Evolutionary conservation across 140 eudicot genomes (phyloP).

Genomic region (Senecio squalidus): DNA sequence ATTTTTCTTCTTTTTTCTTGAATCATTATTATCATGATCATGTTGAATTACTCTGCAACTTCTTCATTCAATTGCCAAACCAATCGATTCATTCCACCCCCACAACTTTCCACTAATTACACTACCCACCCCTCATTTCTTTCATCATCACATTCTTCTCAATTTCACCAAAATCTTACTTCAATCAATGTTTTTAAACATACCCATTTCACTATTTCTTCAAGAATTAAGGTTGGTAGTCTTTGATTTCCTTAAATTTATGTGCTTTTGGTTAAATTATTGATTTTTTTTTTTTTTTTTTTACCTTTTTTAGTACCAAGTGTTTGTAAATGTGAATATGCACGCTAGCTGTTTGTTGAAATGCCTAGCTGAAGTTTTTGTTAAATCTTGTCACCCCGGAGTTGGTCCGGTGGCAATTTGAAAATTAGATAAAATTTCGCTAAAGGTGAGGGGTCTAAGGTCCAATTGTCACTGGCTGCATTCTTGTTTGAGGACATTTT

Average conservation of each 20-base stretch:
- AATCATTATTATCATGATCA: constrained; percentile 16
- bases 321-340: too few species aligned
- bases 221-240: constrained; percentile 38
- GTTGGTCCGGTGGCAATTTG: too few species aligned
- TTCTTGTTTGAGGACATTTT: too few species aligned
- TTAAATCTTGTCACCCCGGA: too few species aligned
- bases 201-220: constrained; percentile 20
- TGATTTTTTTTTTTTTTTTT: not conserved
- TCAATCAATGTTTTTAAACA: constrained; percentile 19
- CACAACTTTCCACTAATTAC: constrained; percentile 21
- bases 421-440: too few species aligned
- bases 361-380: too few species aligned
- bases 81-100: constrained; percentile 25
- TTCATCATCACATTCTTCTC: constrained; percentile 25
- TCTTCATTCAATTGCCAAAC: constrained; percentile 24
- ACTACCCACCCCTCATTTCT: constrained; percentile 25
- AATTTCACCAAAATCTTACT: constrained; percentile 21
- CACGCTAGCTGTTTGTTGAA: too few species aligned
- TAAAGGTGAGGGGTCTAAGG: too few species aligned
- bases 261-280: too few species aligned
- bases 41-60: constrained; percentile 35
- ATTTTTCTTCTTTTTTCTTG: not conserved
- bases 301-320: too few species aligned
- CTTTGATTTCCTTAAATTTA: not conserved
- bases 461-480: too few species aligned